These are phyloP conservation scores for Magnaporthiopsis incrustans DNA, from an alignment of 2,329 filamentous ascomycete species.

Conservation along the genomic window DNA sequence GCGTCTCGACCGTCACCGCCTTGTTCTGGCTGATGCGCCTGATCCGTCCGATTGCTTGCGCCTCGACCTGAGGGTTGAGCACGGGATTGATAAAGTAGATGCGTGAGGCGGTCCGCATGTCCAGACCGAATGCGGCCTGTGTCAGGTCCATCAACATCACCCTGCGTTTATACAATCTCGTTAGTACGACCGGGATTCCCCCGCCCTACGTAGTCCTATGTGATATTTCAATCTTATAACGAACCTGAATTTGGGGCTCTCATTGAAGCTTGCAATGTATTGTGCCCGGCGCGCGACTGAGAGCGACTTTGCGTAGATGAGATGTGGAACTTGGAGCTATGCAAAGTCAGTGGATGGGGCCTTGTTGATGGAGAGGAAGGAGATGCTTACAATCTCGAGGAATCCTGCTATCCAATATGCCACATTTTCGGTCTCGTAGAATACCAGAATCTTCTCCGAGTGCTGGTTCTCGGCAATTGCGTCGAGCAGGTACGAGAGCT, in stretches of 20 bases:
- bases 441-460: constrained; percentile 80
- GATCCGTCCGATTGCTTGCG: constrained; percentile 84
- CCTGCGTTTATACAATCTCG: constrained; percentile 23
- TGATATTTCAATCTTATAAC: background rate
- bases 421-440: constrained; percentile 83
- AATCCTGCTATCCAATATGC: constrained; percentile 80
- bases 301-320: constrained; percentile 61
- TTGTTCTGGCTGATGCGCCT: constrained; percentile 78
- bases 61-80: constrained; percentile 75
- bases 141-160: constrained; percentile 88
- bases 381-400: constrained; percentile 56
- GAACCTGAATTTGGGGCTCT: constrained; percentile 52
- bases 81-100: constrained; percentile 89
- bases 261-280: constrained; percentile 74
- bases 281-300: constrained; percentile 55
- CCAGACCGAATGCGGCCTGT: constrained; percentile 80
- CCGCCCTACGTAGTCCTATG: too few relatives aligned
- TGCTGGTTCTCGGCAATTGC: constrained; percentile 59
- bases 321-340: constrained; percentile 47
- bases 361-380: too few relatives aligned
- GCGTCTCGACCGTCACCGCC: constrained; percentile 75
- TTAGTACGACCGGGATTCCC: background rate
- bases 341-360: background rate
- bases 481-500: constrained; percentile 78
- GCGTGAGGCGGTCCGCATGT: constrained; percentile 73